Base-by-base conservation (phyloP, 106 monocot genomes). In the Chionographis japonica region DNA sequence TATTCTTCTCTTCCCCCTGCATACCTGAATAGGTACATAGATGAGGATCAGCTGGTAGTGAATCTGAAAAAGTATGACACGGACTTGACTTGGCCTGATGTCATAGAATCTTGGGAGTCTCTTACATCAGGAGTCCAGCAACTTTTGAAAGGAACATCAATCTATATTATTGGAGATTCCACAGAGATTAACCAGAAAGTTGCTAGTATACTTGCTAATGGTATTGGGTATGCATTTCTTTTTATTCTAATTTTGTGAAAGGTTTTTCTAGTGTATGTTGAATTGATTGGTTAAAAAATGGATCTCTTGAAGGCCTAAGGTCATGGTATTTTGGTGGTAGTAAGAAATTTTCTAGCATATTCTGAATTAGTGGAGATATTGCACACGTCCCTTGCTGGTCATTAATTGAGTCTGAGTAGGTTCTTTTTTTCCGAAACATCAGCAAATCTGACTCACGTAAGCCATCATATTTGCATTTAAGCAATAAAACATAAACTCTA, bases 51-150 rank as follows among this genome's bases (percentile, higher is more conserved):
- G 63, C 70, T 97, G 60, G 92, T 89, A 16, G 51, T 97, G 19
- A 92, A 81, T 72, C 54, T 97, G 61, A 92, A 87, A 58, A 97
- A 97, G 74, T 65, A 74, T 63, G 81, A 89, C 8, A 50, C 46
- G 16, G 86, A 89, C 8, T 53, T 95, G 72, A 86, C 80, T 72
- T 95, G 95, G 95, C 95, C 95, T 56, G 95, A 92, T 79, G n/a
- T 86, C 36, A 66, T 69, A 77, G 95, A 95, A 84, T 85, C 84
- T 13, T 95, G 95, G 95, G 73, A 66, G 16, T 86, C 95, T 37
- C 89, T 97, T 50, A 80, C 78, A 61, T 9, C 70, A 46, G 92
- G 86, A 71, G 70, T 86, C 18, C 18, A 39, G 7, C 88, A 86
- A 52, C 80, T 97, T 62, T 56, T 92, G 64, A 95, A 92, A 74